These are phyloP conservation scores for Helicostylum pulchrum DNA, from an alignment of 192 early-diverging fungal genomes.

Conservation along the genomic window DNA sequence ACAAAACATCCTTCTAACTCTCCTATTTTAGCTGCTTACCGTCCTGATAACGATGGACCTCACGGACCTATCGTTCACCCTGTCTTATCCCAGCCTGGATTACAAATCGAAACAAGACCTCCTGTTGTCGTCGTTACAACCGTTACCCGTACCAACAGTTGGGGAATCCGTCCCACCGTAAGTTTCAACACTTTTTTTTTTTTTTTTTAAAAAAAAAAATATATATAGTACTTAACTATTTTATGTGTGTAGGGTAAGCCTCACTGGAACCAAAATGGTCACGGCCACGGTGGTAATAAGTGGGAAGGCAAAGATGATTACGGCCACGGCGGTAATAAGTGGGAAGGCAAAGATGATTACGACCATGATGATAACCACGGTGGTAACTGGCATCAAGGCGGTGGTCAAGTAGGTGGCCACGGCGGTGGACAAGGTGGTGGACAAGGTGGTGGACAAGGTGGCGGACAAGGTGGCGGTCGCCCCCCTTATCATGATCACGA, in stretches of 20 bases:
- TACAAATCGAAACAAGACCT: slow-evolving; percentile 13
- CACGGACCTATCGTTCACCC: neutral
- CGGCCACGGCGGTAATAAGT: too few species aligned
- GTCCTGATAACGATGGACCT: neutral
- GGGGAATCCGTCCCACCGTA: neutral
- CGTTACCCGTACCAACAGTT: slow-evolving; percentile 17
- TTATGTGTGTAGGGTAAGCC: neutral
- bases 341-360: too few species aligned
- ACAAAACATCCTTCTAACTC: too few species aligned
- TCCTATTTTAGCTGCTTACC: slow-evolving; percentile 6
- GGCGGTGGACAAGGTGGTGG: slow-evolving; percentile 45
- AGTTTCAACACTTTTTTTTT: neutral
- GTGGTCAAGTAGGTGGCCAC: slow-evolving; percentile 52
- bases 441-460: slow-evolving; percentile 32
- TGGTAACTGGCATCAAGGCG: slow-evolving; percentile 1
- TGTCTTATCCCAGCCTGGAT: neutral
- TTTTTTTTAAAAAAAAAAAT: too few species aligned
- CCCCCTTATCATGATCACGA: slow-evolving; percentile 12
- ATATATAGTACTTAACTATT: too few species aligned
- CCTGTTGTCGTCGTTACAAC: slow-evolving; percentile 15
- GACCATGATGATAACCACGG: neutral
- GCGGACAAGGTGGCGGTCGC: slow-evolving; percentile 35
- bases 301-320: too few species aligned
- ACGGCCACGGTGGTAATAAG: too few species aligned
- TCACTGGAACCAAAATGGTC: neutral